Percentiles rank a stretch among this genome's conserved stretches.
These are phyloP conservation scores for Monilinia polystroma DNA, from an alignment of 2,329 filamentous ascomycete species.

Conservation along the genomic window DNA sequence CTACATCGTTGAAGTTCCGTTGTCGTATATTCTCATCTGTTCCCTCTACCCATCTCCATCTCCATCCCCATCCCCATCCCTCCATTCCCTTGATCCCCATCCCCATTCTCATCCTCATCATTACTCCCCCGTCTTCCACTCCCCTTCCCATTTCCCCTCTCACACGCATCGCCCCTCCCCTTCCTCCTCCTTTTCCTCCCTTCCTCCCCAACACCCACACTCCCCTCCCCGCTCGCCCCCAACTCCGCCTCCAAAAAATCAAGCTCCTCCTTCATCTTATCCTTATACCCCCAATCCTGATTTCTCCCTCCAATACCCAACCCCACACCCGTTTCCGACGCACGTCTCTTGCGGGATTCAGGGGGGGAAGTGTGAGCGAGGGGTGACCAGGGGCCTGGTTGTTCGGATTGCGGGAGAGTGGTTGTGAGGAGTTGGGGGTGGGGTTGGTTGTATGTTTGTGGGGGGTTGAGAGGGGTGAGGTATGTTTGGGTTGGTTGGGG, in stretches of 20 bases:
- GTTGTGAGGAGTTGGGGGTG: too few relatives aligned
- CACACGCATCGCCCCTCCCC: neutral
- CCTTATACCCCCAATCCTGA: constrained; percentile 2
- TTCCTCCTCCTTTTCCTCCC: too few relatives aligned
- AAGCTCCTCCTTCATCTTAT: constrained; percentile 19
- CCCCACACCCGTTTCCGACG: neutral
- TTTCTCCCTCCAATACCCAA: neutral
- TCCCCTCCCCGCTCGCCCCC: neutral
- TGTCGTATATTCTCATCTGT: neutral
- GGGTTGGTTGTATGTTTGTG: too few relatives aligned
- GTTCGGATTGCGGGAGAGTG: neutral
- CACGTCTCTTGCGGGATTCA: constrained; percentile 10
- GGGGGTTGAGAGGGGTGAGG: neutral
- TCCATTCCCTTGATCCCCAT: neutral
- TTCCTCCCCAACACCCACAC: neutral
- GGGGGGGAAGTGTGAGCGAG: neutral
- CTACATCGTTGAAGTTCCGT: neutral
- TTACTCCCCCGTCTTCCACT: neutral
- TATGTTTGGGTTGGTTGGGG: neutral
- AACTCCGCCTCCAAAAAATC: constrained; percentile 5
- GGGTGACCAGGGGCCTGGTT: constrained; percentile 17
- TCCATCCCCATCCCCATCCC: neutral
- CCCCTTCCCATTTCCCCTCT: neutral
- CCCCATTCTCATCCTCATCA: neutral
- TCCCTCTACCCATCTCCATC: neutral